Percentiles rank a stretch among this genome's conserved stretches.
Conservation (phyloP, 352 stramenopile genomes). For the Globisporangium viniferum region DNA sequence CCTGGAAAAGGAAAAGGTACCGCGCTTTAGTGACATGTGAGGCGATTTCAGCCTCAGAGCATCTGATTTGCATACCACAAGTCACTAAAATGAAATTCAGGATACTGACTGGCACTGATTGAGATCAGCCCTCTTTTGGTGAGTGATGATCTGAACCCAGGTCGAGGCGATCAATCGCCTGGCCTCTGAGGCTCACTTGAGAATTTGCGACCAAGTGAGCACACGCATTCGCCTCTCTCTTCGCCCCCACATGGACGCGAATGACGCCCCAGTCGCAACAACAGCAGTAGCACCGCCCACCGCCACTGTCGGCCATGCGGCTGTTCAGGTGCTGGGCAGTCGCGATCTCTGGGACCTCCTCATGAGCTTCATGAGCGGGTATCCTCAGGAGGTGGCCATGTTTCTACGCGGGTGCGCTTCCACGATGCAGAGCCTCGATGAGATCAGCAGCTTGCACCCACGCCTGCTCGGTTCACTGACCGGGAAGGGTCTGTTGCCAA, state of each 20-base stretch:
- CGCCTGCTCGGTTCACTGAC: background rate
- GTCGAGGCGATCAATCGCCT: background rate
- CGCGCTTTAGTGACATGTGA: background rate
- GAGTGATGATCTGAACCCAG: background rate
- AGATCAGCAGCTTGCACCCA: background rate
- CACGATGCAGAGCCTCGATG: background rate
- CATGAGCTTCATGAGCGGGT: background rate
- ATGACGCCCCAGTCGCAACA: background rate
- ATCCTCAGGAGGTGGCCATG: background rate
- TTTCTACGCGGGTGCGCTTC: background rate
- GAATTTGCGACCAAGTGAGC: background rate
- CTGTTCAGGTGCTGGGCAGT: background rate
- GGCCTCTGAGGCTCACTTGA: background rate
- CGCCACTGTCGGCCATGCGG: background rate
- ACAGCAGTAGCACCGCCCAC: background rate
- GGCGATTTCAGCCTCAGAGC: background rate
- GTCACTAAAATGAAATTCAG: background rate
- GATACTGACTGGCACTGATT: background rate
- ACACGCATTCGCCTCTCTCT: background rate
- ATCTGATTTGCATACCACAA: background rate
- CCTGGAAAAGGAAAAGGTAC: background rate
- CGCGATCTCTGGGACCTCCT: background rate
- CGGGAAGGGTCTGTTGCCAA: background rate
- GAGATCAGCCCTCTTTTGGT: background rate
- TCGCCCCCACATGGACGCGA: background rate